phyloP scores from a whole-genome alignment of 2,329 filamentous ascomycete genomes.

The Hypoxylon sp. region DNA sequence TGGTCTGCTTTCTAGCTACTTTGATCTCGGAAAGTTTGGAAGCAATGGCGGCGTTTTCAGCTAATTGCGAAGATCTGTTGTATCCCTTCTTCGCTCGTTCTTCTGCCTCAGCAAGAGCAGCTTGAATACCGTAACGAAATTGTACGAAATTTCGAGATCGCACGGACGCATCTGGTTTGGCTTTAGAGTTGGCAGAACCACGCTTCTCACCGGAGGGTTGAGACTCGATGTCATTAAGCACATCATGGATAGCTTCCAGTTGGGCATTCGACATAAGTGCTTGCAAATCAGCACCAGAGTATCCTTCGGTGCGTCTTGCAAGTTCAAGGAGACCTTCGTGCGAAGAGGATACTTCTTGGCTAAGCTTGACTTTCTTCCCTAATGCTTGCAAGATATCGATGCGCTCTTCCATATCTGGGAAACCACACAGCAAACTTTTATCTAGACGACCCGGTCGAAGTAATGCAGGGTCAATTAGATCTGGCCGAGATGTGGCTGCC shows the following conservation, averaged over 20 bases:
- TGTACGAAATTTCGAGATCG: constrained; percentile 72
- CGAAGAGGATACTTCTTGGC: constrained; percentile 67
- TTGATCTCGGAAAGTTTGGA: constrained; percentile 86
- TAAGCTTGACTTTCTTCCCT: constrained; percentile 81
- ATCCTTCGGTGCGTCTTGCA: constrained; percentile 82
- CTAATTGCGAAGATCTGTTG: constrained; percentile 65
- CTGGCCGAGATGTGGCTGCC: constrained; percentile 90
- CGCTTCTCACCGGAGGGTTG: constrained; percentile 43
- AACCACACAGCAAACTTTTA: constrained; percentile 90
- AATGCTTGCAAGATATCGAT: constrained; percentile 88
- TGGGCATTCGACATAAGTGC: constrained; percentile 96
- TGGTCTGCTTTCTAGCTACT: constrained; percentile 70
- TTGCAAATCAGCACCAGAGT: constrained; percentile 93
- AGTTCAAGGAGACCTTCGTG: constrained; percentile 73
- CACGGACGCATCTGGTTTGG: constrained; percentile 42
- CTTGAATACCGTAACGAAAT: constrained; percentile 79
- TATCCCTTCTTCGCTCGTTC: constrained; percentile 52
- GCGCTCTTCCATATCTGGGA: constrained; percentile 81
- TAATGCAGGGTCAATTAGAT: constrained; percentile 93
- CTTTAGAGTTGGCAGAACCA: constrained; percentile 50
- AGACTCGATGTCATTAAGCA: constrained; percentile 70
- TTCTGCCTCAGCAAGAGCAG: constrained; percentile 54
- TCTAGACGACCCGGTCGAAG: constrained; percentile 91
- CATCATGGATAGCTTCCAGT: constrained; percentile 94
- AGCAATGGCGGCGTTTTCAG: constrained; percentile 79